Conservation (phyloP, 495 filamentous ascomycete species). For the Aspergillus egyptiacus region DNA sequence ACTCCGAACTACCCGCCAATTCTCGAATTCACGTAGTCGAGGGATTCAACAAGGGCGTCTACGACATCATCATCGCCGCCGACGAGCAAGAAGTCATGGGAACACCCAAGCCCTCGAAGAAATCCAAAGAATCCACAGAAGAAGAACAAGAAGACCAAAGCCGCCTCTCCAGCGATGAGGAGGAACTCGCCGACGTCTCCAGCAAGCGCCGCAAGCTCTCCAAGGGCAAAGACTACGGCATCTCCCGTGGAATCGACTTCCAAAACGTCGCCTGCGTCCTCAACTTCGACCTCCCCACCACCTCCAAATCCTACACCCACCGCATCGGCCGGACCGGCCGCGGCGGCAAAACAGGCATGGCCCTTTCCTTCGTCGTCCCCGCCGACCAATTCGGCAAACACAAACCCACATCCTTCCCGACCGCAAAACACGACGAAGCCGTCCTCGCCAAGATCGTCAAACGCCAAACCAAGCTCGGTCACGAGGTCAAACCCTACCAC, state of each 20-base stretch:
- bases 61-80: conserved; percentile 94
- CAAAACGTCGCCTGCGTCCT: conserved; percentile 88
- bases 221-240: conserved; percentile 78
- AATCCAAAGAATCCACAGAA: conserved; percentile 21
- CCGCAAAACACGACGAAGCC: conserved; percentile 74
- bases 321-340: conserved; percentile 90
- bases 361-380: conserved; percentile 89
- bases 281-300: conserved; percentile 91
- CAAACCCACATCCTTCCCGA: conserved; percentile 69
- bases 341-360: conserved; percentile 85
- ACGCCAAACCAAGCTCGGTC: conserved; percentile 64
- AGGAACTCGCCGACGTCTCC: conserved; percentile 21
- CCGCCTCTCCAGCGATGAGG: conserved; percentile 33
- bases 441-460: conserved; percentile 67
- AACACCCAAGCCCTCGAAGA: conserved; percentile 29
- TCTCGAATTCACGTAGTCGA: conserved; percentile 90
- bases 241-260: conserved; percentile 95
- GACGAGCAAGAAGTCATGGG: conserved; percentile 87
- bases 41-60: conserved; percentile 92
- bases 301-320: conserved; percentile 89
- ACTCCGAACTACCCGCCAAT: conserved; percentile 91
- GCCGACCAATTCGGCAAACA: conserved; percentile 76
- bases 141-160: too few relatives aligned
- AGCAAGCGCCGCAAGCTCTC: conserved; percentile 57
- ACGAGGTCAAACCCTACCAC: conserved; percentile 77